Evolutionary conservation across 129 eudicot species (phyloP).

Genomic region (Deinandra increscens): DNA sequence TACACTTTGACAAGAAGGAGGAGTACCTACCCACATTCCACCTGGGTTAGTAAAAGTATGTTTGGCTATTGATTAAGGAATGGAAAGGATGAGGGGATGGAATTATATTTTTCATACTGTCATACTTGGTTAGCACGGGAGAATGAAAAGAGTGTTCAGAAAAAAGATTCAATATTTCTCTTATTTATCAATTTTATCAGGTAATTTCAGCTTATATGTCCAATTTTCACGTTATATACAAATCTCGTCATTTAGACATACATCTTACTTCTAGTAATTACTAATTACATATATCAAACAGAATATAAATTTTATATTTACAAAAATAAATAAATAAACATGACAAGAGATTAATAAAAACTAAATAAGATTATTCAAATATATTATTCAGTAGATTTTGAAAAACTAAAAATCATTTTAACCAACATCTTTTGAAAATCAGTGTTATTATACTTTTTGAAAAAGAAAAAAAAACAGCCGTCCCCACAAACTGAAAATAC

Average conservation of each 20-base stretch:
- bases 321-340: not conserved
- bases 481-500: not conserved
- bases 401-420: not conserved
- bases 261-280: not conserved
- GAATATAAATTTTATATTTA: not conserved
- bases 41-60: not conserved
- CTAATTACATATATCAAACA: not conserved
- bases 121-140: not conserved
- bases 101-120: not conserved
- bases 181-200: not conserved
- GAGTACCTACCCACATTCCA: constrained; percentile 57
- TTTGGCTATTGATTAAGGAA: not conserved
- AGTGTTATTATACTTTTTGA: too few species aligned
- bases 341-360: not conserved
- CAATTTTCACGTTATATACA: not conserved
- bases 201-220: not conserved
- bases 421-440: not conserved
- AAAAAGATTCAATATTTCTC: not conserved
- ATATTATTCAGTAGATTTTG: not conserved
- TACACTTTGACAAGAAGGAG: constrained; percentile 74
- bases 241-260: not conserved
- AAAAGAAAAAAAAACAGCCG: not conserved
- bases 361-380: not conserved
- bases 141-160: not conserved
- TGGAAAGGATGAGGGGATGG: not conserved